Evolutionary conservation across 75 land plant genomes (phyloP).

Genomic region (Pinus taeda): DNA sequence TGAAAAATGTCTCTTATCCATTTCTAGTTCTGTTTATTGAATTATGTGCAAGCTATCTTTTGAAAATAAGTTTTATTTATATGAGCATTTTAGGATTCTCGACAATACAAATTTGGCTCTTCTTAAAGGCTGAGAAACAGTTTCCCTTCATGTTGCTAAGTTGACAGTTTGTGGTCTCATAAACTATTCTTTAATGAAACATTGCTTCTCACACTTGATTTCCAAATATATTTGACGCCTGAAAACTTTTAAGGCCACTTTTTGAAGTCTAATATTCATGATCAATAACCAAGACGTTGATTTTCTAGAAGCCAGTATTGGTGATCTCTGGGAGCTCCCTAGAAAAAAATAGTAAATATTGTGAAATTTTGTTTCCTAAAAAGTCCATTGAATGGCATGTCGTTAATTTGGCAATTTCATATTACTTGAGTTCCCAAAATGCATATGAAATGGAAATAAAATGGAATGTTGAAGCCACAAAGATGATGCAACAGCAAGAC

Average conservation of each 20-base stretch:
- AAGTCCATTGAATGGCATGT: neutral
- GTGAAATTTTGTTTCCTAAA: neutral
- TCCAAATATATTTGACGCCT: neutral
- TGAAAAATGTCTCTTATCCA: neutral
- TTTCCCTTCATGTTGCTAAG: neutral
- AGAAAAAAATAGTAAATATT: neutral
- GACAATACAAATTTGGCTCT: neutral
- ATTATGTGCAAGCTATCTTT: neutral
- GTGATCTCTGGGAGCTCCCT: neutral
- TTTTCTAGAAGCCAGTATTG: neutral
- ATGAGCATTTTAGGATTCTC: neutral
- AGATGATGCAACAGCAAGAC: neutral
- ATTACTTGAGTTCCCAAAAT: neutral
- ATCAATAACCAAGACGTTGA: neutral
- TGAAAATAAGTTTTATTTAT: neutral
- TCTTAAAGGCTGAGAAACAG: neutral
- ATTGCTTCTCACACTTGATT: neutral
- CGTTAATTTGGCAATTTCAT: neutral
- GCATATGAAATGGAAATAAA: neutral
- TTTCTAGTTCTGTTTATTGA: neutral
- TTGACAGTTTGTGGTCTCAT: neutral
- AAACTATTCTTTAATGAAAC: neutral
- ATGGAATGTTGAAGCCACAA: neutral
- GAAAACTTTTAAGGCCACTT: neutral
- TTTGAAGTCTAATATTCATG: neutral